Evolutionary conservation across 2,329 filamentous ascomycete species (phyloP).

Genomic region (Colletotrichum sidae): DNA sequence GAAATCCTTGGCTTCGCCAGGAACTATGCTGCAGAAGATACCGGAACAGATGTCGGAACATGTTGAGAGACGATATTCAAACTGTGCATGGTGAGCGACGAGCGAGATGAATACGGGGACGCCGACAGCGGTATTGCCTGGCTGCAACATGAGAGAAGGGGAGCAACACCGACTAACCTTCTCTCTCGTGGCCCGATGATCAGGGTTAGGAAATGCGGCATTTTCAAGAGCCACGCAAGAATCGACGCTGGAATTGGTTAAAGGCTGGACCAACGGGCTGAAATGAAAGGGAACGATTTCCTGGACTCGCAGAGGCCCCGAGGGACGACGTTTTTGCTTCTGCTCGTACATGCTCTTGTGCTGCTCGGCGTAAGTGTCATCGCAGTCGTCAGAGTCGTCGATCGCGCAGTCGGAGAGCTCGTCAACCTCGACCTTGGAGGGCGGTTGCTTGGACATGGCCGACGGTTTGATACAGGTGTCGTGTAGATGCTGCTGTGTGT

Average conservation of each 20-base stretch:
- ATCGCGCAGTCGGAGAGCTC: slow-evolving; percentile 45
- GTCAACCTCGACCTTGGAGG: slow-evolving; percentile 1
- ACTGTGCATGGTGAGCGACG: slow-evolving; percentile 57
- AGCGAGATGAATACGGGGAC: neutral
- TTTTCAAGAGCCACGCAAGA: slow-evolving; percentile 68
- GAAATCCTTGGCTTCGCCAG: slow-evolving; percentile 58
- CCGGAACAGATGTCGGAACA: slow-evolving; percentile 84
- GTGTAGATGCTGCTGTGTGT: neutral
- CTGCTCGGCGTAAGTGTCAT: slow-evolving; percentile 49
- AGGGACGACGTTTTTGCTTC: slow-evolving; percentile 50
- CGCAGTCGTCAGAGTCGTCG: slow-evolving; percentile 53
- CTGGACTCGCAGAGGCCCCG: slow-evolving; percentile 49
- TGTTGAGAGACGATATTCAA: slow-evolving; percentile 79
- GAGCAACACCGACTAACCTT: slow-evolving; percentile 56
- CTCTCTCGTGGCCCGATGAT: slow-evolving; percentile 62
- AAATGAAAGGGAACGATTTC: slow-evolving; percentile 68
- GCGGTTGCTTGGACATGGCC: slow-evolving; percentile 26
- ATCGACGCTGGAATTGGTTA: slow-evolving; percentile 75
- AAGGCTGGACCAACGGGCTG: slow-evolving; percentile 78
- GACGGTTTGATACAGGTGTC: neutral
- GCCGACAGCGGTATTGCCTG: neutral
- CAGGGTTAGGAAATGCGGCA: slow-evolving; percentile 62
- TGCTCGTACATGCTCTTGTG: slow-evolving; percentile 55
- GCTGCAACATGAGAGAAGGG: neutral
- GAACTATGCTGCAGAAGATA: slow-evolving; percentile 76